Percentiles rank a stretch among this genome's conserved stretches.
phyloP scores from a whole-genome alignment of 1,139 yeast species.

The Nakaseomyces glabratus region DNA sequence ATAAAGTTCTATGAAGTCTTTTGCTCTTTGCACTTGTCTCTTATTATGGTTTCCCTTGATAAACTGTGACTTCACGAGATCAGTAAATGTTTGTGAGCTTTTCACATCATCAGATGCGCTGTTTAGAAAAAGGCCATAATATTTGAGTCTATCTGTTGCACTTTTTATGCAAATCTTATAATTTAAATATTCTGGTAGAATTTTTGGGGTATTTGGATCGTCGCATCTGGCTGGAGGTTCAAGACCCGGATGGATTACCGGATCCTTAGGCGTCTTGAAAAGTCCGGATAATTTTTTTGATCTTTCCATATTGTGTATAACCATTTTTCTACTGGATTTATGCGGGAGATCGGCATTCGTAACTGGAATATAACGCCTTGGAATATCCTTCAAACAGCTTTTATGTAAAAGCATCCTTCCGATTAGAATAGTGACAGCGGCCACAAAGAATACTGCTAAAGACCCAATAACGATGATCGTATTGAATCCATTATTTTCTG shows the following conservation, averaged over 20 bases:
- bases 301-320: conserved; percentile 37
- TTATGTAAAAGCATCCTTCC: conserved; percentile 51
- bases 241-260: conserved; percentile 28
- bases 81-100: conserved; percentile 22
- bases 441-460: conserved; percentile 49
- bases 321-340: conserved; percentile 35
- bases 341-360: conserved; percentile 56
- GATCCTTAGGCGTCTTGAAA: conserved; percentile 25
- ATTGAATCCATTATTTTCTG: conserved; percentile 48
- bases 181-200: conserved; percentile 27
- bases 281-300: conserved; percentile 21
- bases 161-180: conserved; percentile 26
- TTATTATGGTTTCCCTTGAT: conserved; percentile 13
- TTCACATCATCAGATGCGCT: conserved; percentile 14
- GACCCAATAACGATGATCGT: conserved; percentile 69
- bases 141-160: conserved; percentile 27
- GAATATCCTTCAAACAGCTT: conserved; percentile 62
- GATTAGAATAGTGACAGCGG: conserved; percentile 40
- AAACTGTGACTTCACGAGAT: conserved; percentile 19
- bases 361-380: conserved; percentile 60
- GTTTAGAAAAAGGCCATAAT: conserved; percentile 26
- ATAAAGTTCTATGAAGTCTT: conserved; percentile 46
- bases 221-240: conserved; percentile 28
- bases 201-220: conserved; percentile 15
- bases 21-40: conserved; percentile 22